Conservation (phyloP, 2,329 filamentous ascomycete genomes). For the Metarhizium robertsii region DNA sequence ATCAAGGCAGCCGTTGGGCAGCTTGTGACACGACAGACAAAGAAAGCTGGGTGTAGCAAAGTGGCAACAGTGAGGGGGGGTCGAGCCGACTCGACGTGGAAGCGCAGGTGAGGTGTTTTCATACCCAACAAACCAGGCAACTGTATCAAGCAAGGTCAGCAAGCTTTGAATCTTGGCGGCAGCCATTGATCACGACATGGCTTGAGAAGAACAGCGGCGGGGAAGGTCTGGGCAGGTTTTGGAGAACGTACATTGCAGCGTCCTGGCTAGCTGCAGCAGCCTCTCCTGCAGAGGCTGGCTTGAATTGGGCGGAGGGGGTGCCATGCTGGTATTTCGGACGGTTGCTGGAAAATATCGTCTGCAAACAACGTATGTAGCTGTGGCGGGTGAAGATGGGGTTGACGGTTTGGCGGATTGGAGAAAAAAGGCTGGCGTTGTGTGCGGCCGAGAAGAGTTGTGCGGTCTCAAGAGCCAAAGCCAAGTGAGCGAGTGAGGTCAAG, state of each 20-base stretch:
- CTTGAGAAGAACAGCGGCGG: neutral
- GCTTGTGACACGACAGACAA: neutral
- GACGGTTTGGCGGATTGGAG: neutral
- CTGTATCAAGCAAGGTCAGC: slow-evolving; percentile 33
- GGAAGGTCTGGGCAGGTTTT: neutral
- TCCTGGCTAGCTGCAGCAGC: slow-evolving; percentile 71
- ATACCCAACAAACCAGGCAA: slow-evolving; percentile 77
- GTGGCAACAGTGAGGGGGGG: neutral
- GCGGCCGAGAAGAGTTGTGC: neutral
- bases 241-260: slow-evolving; percentile 71
- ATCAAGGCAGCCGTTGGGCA: neutral
- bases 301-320: slow-evolving; percentile 59
- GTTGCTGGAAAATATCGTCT: neutral
- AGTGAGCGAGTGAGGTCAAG: neutral
- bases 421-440: neutral
- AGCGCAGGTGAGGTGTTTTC: slow-evolving; percentile 27
- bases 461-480: neutral
- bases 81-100: slow-evolving; percentile 2
- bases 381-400: neutral
- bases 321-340: slow-evolving; percentile 4
- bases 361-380: neutral
- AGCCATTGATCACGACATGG: neutral
- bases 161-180: neutral
- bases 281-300: slow-evolving; percentile 64
- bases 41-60: neutral